These are phyloP conservation scores for Yamadazyma membranifaciens DNA, from an alignment of 1,139 yeast species.

Conservation along the genomic window DNA sequence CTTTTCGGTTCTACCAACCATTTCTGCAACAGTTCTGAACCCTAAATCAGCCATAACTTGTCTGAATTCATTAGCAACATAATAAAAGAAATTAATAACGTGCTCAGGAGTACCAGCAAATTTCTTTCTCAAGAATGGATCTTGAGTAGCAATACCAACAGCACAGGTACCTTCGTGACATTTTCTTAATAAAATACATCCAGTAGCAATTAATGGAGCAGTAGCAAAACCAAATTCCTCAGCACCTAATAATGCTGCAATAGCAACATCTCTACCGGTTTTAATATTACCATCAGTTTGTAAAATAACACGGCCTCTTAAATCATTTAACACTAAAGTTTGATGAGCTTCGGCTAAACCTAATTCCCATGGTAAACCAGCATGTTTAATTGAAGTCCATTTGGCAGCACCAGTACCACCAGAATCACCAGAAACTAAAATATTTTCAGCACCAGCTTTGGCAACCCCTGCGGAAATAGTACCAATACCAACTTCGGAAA, in stretches of 20 bases:
- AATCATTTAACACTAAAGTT: constrained; percentile 90
- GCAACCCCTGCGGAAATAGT: constrained; percentile 99
- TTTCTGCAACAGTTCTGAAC: constrained; percentile 92
- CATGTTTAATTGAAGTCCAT: constrained; percentile 95
- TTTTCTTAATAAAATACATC: constrained; percentile 93
- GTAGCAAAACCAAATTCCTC: constrained; percentile 99
- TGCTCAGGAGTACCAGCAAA: constrained; percentile 98
- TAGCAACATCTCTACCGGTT: constrained; percentile 94
- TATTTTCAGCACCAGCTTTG: constrained; percentile 96
- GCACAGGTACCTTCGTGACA: constrained; percentile 95
- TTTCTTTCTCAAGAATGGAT: constrained; percentile 88
- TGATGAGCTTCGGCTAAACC: constrained; percentile 98
- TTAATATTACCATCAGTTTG: constrained; percentile 98
- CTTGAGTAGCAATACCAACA: constrained; percentile 98
- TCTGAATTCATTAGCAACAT: constrained; percentile 89
- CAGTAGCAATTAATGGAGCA: constrained; percentile 95
- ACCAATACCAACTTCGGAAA: constrained; percentile 98
- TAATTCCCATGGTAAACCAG: constrained; percentile 98
- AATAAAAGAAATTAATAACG: constrained; percentile 95
- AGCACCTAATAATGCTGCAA: constrained; percentile 95
- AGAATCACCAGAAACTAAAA: constrained; percentile 93
- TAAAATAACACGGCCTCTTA: constrained; percentile 91
- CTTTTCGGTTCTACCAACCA: constrained; percentile 97
- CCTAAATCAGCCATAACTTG: constrained; percentile 93
- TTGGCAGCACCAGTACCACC: constrained; percentile 99